Base-by-base conservation (phyloP, 2,329 filamentous ascomycete genomes). In the Fusarium verrucosum region DNA sequence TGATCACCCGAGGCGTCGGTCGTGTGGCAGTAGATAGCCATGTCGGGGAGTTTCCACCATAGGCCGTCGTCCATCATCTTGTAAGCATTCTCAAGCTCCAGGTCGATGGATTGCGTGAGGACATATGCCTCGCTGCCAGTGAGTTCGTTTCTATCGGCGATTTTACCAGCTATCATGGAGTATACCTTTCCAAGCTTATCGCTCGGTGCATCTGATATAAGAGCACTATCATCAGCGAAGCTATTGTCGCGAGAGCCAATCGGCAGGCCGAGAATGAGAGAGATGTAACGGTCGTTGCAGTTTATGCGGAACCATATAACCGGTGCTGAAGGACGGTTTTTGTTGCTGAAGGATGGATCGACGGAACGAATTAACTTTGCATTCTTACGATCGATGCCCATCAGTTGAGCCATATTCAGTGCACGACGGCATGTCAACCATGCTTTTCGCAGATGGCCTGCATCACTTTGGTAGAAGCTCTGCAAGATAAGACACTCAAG, bases 401-500 rank as follows among this genome's bases (percentile, higher is more conserved):
- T 80, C 26, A 83, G 78, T 66, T 85, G 83, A 0, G 79, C 83
- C 32, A 86, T 74, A 41, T 77, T 79, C 30, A 87, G 72, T 6
- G 82, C 82, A 7, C 83, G 77, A 1, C 85, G 81, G 20, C 78
- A 78, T 8, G 76, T 78, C 20, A 87, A 71, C 84, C 85, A 88
- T 4, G 83, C 77, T 40, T 83, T 82, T 20, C 84, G 80, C 3
- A 86, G 74, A 40, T 84, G 85, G 1, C 85, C 85, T 1, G 77
- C 78, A 53, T 86, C 85, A 33, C 78, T 76, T 49, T 85, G 81
- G 65, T 81, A 85, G 49, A 83, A 71, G 17, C 78, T 76, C 33
- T 83, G 76, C 0, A 87, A 70, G 20, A 81, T 68, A 1, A 87
- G 73, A 46, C 81, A 82, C 70, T 86, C 82, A 1, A 87, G 69